These are phyloP conservation scores for Daldinia decipiens DNA, from an alignment of 495 filamentous ascomycete genomes.

Conservation along the genomic window DNA sequence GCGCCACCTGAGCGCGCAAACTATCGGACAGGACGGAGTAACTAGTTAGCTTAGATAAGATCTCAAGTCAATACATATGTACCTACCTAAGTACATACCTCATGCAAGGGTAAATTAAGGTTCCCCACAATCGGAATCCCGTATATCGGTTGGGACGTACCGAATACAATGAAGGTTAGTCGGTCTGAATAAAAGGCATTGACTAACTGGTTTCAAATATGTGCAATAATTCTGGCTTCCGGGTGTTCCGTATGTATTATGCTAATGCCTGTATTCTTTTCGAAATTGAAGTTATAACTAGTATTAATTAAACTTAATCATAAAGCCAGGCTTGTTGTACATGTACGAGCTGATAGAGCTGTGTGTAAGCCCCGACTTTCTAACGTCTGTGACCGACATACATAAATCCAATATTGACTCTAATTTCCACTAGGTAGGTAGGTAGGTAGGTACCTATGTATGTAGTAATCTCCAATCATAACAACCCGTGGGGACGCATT, in stretches of 20 bases:
- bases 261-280: background rate
- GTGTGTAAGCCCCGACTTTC: conserved; percentile 18
- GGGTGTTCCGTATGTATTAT: background rate
- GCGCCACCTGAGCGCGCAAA: conserved; percentile 1
- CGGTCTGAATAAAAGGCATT: background rate
- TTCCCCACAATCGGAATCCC: conserved; percentile 31
- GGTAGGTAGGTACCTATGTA: too few relatives aligned
- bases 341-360: conserved; percentile 36
- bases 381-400: conserved; percentile 4
- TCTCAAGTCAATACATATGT: conserved; percentile 16
- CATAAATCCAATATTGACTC: conserved; percentile 13
- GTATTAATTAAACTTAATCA: background rate
- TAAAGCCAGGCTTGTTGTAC: conserved; percentile 7
- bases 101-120: conserved; percentile 34
- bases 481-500: background rate
- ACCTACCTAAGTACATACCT: background rate
- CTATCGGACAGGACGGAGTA: conserved; percentile 30
- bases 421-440: conserved; percentile 23
- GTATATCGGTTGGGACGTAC: conserved; percentile 4
- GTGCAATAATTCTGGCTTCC: background rate
- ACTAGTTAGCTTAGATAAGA: conserved; percentile 32
- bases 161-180: background rate
- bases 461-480: conserved; percentile 6
- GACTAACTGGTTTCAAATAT: background rate
- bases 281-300: background rate